Evolutionary conservation across 2,329 filamentous ascomycete genomes (phyloP).

Genomic region (Talaromyces sp.): DNA sequence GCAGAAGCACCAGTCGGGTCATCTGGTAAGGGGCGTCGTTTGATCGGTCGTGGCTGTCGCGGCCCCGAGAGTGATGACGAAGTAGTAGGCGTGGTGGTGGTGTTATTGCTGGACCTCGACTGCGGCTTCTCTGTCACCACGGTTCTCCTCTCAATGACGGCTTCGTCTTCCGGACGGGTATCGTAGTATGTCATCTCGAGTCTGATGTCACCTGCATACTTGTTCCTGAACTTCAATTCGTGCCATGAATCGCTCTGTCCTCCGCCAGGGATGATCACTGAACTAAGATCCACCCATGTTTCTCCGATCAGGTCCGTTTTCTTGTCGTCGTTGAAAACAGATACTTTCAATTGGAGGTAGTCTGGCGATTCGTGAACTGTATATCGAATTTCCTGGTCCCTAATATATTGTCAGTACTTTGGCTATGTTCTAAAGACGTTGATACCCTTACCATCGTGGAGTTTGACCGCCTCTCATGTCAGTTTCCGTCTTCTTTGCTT

Average conservation of each 20-base stretch:
- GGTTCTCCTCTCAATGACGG: slow-evolving; percentile 56
- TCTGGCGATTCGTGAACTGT: slow-evolving; percentile 94
- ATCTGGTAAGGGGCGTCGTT: slow-evolving; percentile 78
- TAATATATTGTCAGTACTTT: slow-evolving; percentile 41
- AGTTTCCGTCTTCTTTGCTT: slow-evolving; percentile 94
- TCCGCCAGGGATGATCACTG: slow-evolving; percentile 78
- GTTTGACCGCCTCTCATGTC: slow-evolving; percentile 94
- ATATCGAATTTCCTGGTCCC: slow-evolving; percentile 97
- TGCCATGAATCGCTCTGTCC: slow-evolving; percentile 97
- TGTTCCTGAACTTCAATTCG: slow-evolving; percentile 78
- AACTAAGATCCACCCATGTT: slow-evolving; percentile 79
- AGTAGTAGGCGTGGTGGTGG: slow-evolving; percentile 21
- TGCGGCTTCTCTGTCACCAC: slow-evolving; percentile 39
- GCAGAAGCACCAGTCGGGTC: slow-evolving; percentile 63
- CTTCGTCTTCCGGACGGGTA: slow-evolving; percentile 77
- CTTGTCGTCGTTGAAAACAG: slow-evolving; percentile 97
- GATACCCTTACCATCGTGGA: slow-evolving; percentile 71
- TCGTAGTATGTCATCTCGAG: slow-evolving; percentile 98
- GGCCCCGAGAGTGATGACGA: slow-evolving; percentile 42
- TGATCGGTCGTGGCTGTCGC: slow-evolving; percentile 64
- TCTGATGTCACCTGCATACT: slow-evolving; percentile 92
- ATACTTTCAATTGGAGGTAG: slow-evolving; percentile 93
- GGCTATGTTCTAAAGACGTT: background rate
- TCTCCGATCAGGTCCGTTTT: slow-evolving; percentile 96
- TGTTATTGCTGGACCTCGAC: slow-evolving; percentile 30